These are phyloP conservation scores for Kandelia obovata DNA, from an alignment of 345 rosid species.

Conservation along the genomic window DNA sequence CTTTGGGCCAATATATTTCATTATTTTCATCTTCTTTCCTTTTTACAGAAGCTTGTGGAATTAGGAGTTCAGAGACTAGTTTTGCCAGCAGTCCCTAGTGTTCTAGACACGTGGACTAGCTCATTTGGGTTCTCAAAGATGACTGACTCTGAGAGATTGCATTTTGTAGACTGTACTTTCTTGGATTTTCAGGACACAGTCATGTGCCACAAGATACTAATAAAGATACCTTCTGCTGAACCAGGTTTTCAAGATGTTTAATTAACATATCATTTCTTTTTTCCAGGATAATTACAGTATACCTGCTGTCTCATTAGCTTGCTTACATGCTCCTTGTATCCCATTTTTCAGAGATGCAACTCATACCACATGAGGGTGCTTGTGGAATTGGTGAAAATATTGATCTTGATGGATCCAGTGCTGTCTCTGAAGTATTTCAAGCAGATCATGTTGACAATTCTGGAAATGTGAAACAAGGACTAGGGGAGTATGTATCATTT, in stretches of 20 bases:
- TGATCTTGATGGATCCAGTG: slow-evolving; percentile 35
- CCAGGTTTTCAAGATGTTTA: slow-evolving; percentile 31
- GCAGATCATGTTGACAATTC: slow-evolving; percentile 31
- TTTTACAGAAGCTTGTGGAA: slow-evolving; percentile 49
- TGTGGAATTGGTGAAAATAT: slow-evolving; percentile 20
- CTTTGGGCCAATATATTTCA: background rate
- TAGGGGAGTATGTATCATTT: slow-evolving; percentile 39
- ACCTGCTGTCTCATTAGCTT: background rate
- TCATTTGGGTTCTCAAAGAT: slow-evolving; percentile 73
- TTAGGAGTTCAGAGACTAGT: slow-evolving; percentile 72
- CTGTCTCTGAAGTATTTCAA: slow-evolving; percentile 37
- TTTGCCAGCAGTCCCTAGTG: slow-evolving; percentile 69
- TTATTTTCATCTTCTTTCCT: slow-evolving; percentile 1
- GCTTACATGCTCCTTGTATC: slow-evolving; percentile 8
- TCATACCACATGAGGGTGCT: slow-evolving; percentile 19
- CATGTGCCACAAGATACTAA: slow-evolving; percentile 60
- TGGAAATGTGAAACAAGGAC: slow-evolving; percentile 26
- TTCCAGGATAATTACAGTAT: background rate
- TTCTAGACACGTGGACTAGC: slow-evolving; percentile 60
- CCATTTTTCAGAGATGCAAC: slow-evolving; percentile 33
- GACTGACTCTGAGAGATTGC: slow-evolving; percentile 46
- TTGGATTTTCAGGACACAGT: slow-evolving; percentile 68
- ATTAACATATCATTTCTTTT: background rate
- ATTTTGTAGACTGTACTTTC: slow-evolving; percentile 48
- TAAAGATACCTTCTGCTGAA: slow-evolving; percentile 21